Evolutionary conservation across 805 yeast species (phyloP).

Genomic region (Candida railenensis): DNA sequence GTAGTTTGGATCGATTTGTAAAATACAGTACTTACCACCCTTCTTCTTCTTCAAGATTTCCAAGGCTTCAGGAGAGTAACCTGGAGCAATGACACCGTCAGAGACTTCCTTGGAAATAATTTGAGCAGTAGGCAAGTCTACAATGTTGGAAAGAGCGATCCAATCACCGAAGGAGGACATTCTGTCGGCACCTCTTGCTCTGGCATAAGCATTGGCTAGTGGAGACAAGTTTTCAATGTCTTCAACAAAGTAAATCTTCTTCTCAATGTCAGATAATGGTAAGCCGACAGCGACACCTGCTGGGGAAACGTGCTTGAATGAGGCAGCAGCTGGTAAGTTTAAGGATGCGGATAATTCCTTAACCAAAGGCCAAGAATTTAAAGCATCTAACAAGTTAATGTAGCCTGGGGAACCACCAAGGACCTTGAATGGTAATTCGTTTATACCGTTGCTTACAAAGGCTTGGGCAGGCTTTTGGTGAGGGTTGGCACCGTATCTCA

Average conservation of each 20-base stretch:
- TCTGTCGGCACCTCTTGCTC: constrained; percentile 99
- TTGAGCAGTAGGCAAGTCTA: constrained; percentile 93
- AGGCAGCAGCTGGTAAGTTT: constrained; percentile 97
- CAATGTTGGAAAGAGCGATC: constrained; percentile 95
- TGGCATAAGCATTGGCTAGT: constrained; percentile 95
- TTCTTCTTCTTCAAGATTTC: constrained; percentile 87
- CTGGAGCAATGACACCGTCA: constrained; percentile 99
- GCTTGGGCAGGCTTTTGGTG: constrained; percentile 99
- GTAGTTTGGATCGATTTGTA: constrained; percentile 94
- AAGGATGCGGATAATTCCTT: constrained; percentile 93
- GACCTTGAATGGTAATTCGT: constrained; percentile 87
- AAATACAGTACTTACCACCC: constrained; percentile 94
- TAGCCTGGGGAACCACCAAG: constrained; percentile 96
- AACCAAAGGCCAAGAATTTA: constrained; percentile 98
- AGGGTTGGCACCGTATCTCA: constrained; percentile 98
- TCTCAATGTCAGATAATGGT: constrained; percentile 87
- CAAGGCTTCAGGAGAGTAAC: constrained; percentile 88
- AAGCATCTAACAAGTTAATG: constrained; percentile 92
- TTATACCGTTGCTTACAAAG: constrained; percentile 67
- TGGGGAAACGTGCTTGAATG: constrained; percentile 98
- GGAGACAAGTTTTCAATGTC: constrained; percentile 96
- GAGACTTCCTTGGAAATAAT: constrained; percentile 96
- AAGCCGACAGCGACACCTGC: constrained; percentile 98
- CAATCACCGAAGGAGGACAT: constrained; percentile 99
- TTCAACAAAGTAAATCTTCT: constrained; percentile 91